phyloP scores from a whole-genome alignment of 2,329 filamentous ascomycete species.

The Clonostachys solani region DNA sequence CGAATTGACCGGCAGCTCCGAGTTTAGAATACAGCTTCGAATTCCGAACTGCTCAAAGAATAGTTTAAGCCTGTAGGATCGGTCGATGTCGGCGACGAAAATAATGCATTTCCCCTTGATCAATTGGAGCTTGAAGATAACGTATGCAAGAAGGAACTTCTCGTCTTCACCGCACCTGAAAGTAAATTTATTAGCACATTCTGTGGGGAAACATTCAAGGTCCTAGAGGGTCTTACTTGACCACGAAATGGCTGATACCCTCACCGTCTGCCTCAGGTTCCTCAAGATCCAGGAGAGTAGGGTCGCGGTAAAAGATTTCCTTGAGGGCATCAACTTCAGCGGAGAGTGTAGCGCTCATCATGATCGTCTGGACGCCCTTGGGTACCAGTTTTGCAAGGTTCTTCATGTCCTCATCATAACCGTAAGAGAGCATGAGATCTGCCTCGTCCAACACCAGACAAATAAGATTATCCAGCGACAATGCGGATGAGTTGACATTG shows the following conservation, averaged over 20 bases:
- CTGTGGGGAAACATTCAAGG: background rate
- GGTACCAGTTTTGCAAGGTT: slow-evolving; percentile 74
- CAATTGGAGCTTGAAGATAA: slow-evolving; percentile 91
- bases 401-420: slow-evolving; percentile 86
- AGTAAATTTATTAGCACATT: slow-evolving; percentile 7
- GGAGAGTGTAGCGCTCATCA: slow-evolving; percentile 92
- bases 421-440: slow-evolving; percentile 89
- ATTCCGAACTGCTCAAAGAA: slow-evolving; percentile 97
- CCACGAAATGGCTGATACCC: slow-evolving; percentile 80
- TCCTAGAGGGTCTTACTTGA: slow-evolving; percentile 50
- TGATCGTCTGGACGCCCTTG: slow-evolving; percentile 80
- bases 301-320: slow-evolving; percentile 73
- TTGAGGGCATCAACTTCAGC: slow-evolving; percentile 84
- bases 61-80: slow-evolving; percentile 86
- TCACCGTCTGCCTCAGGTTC: slow-evolving; percentile 75
- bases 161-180: slow-evolving; percentile 85
- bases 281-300: slow-evolving; percentile 75
- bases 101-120: slow-evolving; percentile 83
- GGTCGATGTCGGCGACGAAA: slow-evolving; percentile 77
- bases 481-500: slow-evolving; percentile 61
- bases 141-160: slow-evolving; percentile 88
- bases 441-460: slow-evolving; percentile 91
- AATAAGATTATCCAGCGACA: slow-evolving; percentile 67
- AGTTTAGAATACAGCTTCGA: slow-evolving; percentile 89
- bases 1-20: slow-evolving; percentile 88